A percentile compares a stretch with the other conserved stretches of the same genome.
These are phyloP conservation scores for Coemansia sp. DNA, from an alignment of 192 early-diverging fungal species.

Conservation along the genomic window DNA sequence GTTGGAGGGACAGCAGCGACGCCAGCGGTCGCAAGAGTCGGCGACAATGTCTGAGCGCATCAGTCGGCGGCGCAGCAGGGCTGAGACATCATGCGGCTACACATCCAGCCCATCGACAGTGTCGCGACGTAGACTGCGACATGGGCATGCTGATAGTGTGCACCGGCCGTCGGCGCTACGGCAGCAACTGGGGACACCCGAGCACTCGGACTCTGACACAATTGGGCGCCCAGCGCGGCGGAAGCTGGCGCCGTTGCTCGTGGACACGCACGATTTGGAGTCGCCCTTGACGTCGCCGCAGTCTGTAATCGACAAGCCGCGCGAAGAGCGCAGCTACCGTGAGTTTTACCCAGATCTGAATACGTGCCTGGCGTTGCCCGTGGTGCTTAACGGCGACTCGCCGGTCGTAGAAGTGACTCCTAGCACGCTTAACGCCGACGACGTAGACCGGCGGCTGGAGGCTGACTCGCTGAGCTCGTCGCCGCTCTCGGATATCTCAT, in stretches of 20 bases:
- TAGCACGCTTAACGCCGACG: background rate
- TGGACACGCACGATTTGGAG: background rate
- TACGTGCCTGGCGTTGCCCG: conserved; percentile 33
- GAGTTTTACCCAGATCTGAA: conserved; percentile 83
- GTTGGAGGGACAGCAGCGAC: background rate
- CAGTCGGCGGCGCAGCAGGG: background rate
- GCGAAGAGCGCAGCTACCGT: conserved; percentile 80
- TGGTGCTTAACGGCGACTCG: conserved; percentile 3
- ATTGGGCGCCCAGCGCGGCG: background rate
- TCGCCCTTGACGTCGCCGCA: conserved; percentile 10
- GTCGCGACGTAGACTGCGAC: conserved; percentile 17
- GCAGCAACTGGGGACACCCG: conserved; percentile 3
- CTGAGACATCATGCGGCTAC: conserved; percentile 13
- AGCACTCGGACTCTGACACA: background rate
- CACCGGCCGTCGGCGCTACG: conserved; percentile 14
- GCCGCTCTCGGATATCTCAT: background rate
- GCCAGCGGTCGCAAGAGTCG: background rate
- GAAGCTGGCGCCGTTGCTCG: background rate
- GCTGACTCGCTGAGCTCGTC: background rate
- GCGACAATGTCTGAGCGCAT: background rate
- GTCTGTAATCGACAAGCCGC: conserved; percentile 58
- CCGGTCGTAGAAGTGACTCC: background rate
- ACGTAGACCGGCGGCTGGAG: background rate
- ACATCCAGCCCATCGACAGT: conserved; percentile 32
- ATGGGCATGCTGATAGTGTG: conserved; percentile 18